Base-by-base conservation (phyloP, 768 basidiomycete species). In the Amanita rubescens region DNA sequence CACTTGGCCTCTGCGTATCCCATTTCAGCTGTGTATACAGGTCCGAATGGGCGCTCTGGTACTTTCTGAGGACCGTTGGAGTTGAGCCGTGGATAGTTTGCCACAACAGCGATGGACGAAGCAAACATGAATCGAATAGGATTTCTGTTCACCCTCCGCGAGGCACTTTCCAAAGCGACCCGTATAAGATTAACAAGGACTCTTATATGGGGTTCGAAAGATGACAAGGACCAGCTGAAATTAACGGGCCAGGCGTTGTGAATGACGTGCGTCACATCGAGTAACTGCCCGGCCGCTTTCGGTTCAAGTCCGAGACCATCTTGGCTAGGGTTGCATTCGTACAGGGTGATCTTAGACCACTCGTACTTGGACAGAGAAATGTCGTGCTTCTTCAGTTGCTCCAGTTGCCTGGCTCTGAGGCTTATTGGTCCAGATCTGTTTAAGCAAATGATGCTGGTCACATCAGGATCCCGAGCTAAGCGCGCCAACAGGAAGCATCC, bases 221-320 rank as follows among this genome's bases (percentile, higher is more conserved):
- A 75, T 5, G 69, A 62, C 9, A 77, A 60, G 3, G 62, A 62
- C 32, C 72, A 51, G 49, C 70, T 75, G 54, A 75, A 76, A 47
- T 78, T 69, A 43, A 77, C 69, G 1, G 69, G 71, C 75, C 75
- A 77, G 5, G 75, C 75, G 17, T 66, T 68, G 42, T 71, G 56
- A 51, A 65, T 63, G 57, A 71, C 63, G 43, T 70, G 65, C 0
- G 66, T 70, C 11, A 63, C 62, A 7, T 51, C 39, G 15, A 62
- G 57, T 6, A 69, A 55, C 63, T 67, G 67, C 66, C 57, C 67
- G 59, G 15, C 58, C 55, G 48, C 64, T 65, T 7, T 59, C 55
- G 32, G 59, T 12, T 48, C 55, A 17, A 70, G 62, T 12, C 62
- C 63, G 25, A 70, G 62, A 48, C 65, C 59, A 24, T 44, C 38